These are phyloP conservation scores for Hypoxylon lenormandii DNA, from an alignment of 495 filamentous ascomycete genomes.

Conservation along the genomic window DNA sequence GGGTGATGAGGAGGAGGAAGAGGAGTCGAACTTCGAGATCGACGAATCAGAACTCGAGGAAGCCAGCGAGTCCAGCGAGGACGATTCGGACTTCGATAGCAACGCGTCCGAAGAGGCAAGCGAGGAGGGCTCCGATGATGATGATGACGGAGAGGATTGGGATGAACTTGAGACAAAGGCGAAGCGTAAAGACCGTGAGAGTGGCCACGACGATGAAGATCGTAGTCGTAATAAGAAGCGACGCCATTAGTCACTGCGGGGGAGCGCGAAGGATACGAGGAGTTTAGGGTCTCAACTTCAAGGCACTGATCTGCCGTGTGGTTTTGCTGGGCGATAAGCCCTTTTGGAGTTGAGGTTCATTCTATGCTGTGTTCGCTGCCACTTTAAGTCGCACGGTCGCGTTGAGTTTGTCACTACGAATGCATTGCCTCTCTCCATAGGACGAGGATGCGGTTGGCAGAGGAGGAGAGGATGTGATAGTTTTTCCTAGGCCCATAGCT, in stretches of 20 bases:
- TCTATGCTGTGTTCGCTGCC: not conserved
- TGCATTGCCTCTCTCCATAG: not conserved
- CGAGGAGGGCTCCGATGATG: slow-evolving; percentile 76
- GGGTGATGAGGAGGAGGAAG: slow-evolving; percentile 77
- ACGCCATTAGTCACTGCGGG: slow-evolving; percentile 48
- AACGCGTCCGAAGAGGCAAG: slow-evolving; percentile 83
- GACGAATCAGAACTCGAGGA: slow-evolving; percentile 83
- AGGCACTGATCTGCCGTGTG: not conserved
- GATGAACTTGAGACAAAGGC: slow-evolving; percentile 92
- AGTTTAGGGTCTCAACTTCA: not conserved
- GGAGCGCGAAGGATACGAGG: not conserved
- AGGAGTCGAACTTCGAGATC: slow-evolving; percentile 92
- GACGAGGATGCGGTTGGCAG: slow-evolving; percentile 1
- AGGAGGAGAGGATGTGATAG: slow-evolving; percentile 2
- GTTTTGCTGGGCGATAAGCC: not conserved
- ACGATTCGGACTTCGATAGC: slow-evolving; percentile 92
- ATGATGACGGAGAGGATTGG: slow-evolving; percentile 90
- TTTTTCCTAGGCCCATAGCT: slow-evolving; percentile 1
- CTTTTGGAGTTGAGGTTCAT: slow-evolving; percentile 27
- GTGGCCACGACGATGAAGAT: slow-evolving; percentile 76
- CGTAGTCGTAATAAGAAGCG: slow-evolving; percentile 56
- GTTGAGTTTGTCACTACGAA: not conserved
- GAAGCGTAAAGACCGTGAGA: slow-evolving; percentile 85
- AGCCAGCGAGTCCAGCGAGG: slow-evolving; percentile 82
- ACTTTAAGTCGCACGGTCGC: not conserved